Conservation (phyloP, 73 alveolate species). For the Symbiodinium natans region DNA sequence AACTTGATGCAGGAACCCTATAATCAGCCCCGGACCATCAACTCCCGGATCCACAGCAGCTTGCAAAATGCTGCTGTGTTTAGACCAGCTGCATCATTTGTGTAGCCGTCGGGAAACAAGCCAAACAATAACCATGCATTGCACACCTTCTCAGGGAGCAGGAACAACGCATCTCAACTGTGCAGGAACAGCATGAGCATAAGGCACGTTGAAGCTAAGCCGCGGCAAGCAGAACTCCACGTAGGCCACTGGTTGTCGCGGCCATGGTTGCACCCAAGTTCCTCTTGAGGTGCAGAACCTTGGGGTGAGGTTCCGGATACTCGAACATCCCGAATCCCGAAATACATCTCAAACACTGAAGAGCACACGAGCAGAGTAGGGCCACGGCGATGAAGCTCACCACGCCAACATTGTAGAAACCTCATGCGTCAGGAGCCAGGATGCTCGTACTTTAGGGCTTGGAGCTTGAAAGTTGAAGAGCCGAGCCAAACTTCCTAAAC, state of each 20-base stretch:
- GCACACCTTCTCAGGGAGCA: slow-evolving; percentile 37
- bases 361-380: not conserved
- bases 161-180: too few species aligned
- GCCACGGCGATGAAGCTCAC: slow-evolving; percentile 44
- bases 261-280: slow-evolving; percentile 87
- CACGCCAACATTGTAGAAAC: slow-evolving; percentile 57
- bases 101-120: slow-evolving; percentile 79
- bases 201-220: not conserved
- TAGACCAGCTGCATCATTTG: slow-evolving; percentile 17
- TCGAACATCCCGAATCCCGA: not conserved
- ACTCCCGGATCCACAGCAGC: too few species aligned
- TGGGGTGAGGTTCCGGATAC: not conserved
- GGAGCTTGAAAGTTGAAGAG: too few species aligned
- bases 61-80: not conserved
- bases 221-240: slow-evolving; percentile 77
- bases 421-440: not conserved
- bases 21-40: too few species aligned
- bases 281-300: slow-evolving; percentile 78
- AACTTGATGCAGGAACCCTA: too few species aligned
- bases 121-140: slow-evolving; percentile 79
- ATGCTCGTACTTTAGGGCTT: too few species aligned
- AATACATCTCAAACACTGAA: not conserved
- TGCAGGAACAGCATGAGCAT: too few species aligned
- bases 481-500: too few species aligned
- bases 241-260: slow-evolving; percentile 77